Evolutionary conservation across 495 filamentous ascomycete species (phyloP).

Genomic region (Penicillium lagena): DNA sequence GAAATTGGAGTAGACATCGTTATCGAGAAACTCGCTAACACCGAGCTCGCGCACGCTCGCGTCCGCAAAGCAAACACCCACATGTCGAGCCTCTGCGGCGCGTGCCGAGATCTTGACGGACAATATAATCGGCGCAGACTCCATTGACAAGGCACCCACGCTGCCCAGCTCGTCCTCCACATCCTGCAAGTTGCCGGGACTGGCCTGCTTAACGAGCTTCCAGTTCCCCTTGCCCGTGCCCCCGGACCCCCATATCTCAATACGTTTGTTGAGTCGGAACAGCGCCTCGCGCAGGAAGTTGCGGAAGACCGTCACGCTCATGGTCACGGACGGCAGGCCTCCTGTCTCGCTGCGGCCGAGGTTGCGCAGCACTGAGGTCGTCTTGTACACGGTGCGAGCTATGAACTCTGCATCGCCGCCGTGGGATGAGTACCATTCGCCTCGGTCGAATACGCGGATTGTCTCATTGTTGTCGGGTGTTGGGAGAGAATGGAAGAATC

Average conservation of each 20-base stretch:
- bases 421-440: constrained; percentile 93
- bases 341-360: constrained; percentile 76
- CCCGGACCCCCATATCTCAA: constrained; percentile 80
- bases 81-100: constrained; percentile 74
- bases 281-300: constrained; percentile 94
- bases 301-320: constrained; percentile 88
- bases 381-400: constrained; percentile 92
- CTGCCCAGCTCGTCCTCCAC: constrained; percentile 90
- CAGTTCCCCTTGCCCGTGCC: constrained; percentile 68
- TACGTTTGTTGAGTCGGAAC: constrained; percentile 78
- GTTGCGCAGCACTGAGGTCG: constrained; percentile 87
- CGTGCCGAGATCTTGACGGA: constrained; percentile 88
- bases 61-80: constrained; percentile 97
- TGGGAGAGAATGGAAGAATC: constrained; percentile 80
- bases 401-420: constrained; percentile 91
- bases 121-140: constrained; percentile 86
- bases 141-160: constrained; percentile 53
- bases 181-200: constrained; percentile 93
- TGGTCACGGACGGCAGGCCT: constrained; percentile 84
- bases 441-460: constrained; percentile 87
- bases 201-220: constrained; percentile 87
- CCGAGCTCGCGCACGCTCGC: constrained; percentile 93
- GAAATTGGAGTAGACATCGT: constrained; percentile 97
- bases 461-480: constrained; percentile 52
- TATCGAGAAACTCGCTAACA: constrained; percentile 96